These are phyloP conservation scores for Cordyceps pruinosa DNA, from an alignment of 2,329 filamentous ascomycete species.

Conservation along the genomic window DNA sequence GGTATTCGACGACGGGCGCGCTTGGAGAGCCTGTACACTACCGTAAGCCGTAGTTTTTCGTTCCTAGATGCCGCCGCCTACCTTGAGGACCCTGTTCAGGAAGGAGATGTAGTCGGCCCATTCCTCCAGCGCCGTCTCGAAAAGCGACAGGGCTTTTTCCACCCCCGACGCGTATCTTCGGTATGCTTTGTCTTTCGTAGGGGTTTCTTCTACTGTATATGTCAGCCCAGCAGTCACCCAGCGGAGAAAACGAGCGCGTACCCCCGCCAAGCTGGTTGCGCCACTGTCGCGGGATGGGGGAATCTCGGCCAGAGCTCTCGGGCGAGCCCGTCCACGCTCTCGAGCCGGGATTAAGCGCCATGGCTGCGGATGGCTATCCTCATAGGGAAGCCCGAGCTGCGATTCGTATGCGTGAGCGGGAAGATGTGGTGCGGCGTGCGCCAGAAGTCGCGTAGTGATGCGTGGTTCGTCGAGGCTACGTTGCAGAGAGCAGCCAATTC, in stretches of 20 bases:
- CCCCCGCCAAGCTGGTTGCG: slow-evolving; percentile 71
- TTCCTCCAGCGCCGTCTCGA: slow-evolving; percentile 91
- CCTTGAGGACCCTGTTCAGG: slow-evolving; percentile 82
- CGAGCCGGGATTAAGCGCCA: slow-evolving; percentile 57
- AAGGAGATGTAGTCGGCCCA: slow-evolving; percentile 99
- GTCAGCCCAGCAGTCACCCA: not conserved
- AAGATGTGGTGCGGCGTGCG: not conserved
- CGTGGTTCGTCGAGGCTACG: slow-evolving; percentile 17
- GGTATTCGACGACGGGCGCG: slow-evolving; percentile 64
- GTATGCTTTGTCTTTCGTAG: slow-evolving; percentile 59
- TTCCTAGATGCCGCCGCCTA: slow-evolving; percentile 30
- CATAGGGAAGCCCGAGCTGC: slow-evolving; percentile 12
- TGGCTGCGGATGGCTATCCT: slow-evolving; percentile 29
- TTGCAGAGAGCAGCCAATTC: slow-evolving; percentile 15
- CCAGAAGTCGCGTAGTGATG: slow-evolving; percentile 8
- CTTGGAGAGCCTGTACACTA: slow-evolving; percentile 69
- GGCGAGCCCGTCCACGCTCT: slow-evolving; percentile 61
- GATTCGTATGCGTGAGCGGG: slow-evolving; percentile 3
- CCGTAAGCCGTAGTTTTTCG: slow-evolving; percentile 1
- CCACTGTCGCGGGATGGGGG: slow-evolving; percentile 68
- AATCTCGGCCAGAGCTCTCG: slow-evolving; percentile 75
- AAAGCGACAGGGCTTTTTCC: slow-evolving; percentile 79
- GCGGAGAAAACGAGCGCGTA: slow-evolving; percentile 36
- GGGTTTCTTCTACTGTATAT: slow-evolving; percentile 42
- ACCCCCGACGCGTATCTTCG: slow-evolving; percentile 86